Base-by-base conservation (phyloP, 441 rosid species). In the Sinapis alba region DNA sequence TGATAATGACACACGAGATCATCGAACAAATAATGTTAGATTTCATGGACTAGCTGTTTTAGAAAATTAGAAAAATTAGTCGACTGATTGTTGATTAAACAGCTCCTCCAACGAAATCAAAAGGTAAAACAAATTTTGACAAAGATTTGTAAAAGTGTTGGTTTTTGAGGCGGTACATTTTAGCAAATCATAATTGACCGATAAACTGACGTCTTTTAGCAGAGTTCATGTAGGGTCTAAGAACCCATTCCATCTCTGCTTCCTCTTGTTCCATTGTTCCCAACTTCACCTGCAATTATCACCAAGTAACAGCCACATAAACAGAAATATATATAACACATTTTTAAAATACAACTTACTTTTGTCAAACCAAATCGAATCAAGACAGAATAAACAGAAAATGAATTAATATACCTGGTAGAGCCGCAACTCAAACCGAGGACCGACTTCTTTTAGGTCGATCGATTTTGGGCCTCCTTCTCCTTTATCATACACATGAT, bases 191-290 rank as follows among this genome's bases (percentile, higher is more conserved):
- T 61, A 23, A 50, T 50, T 89, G 89, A 27, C 98, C 97, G 15
- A 93, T 80, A 26, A 85, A 83, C 79, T 82, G 85, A 26, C 84
- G 81, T 61, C 88, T 93, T 80, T 85, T 89, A 8, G 95, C 62
- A 8, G 98, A 89, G 86, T 95, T 95, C 97, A 90, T 91, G 82
- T 89, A 95, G 4, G 97, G 98, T 72, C 92, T 83, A 66, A 89
- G 77, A 23, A 89, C 98, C 97, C 96, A 93, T 69, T 93, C 99
- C 0, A 24, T 79, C 71, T 91, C 94, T 0, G 99, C 98, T 85
- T 93, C 99, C 13, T 73, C 88, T 81, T 90, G 97, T 66, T 89
- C 97, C 76, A 91, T 75, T 0, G 98, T 93, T 82, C 97, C 97
- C 47, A 91, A 77, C 60, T 89, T 93, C 81, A 91, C 70, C 98